Evolutionary conservation across 257 asterid species (phyloP), one percentile per base, ranked within the genome.

Genomic region (Parsonsia alboflavescens): DNA sequence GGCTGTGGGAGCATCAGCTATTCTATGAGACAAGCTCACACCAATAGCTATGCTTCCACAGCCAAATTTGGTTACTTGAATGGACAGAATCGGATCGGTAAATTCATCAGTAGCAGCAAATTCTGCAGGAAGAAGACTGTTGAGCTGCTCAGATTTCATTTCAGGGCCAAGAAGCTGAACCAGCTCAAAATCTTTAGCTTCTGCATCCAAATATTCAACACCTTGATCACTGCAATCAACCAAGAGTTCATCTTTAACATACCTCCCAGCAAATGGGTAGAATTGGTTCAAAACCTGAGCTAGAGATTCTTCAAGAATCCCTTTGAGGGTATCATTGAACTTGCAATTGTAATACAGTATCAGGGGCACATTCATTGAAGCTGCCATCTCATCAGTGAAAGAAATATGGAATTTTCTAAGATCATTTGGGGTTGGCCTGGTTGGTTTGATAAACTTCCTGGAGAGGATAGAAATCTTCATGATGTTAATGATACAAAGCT

Each of bases 41-140:
- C 76, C 87, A 4, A 83, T 57, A 0, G 82, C 78, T 11, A 76
- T 4, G n/a, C 84, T 85, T 11, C 89, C 89, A 16, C 87, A 83
- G 15, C 33, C 10, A 28, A 86, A 74, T 19, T 0, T 11, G 13
- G 48, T 84, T 26, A 80, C 70, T 22, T 81, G 83, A 12, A 77
- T 19, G 15, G 36, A 63, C 22, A 66, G 44, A 54, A 77, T 3
- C 2, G 78, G 76, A 53, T 62, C 73, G 6, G 74, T 39, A 15
- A 19, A 7, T 12, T n/a, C 50, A 13, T 81, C 80, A 0, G 64
- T 49, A 2, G 7, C 58, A 4, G 54, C 49, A 9, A 65, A 12
- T 6, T 33, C 42, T 15, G 66, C n/a, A 0, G 79, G 84, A 62
- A 84, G 80, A 64, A 84, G 71, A 41, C 66, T 2, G 24, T 54